Conservation (phyloP, 768 basidiomycete species). For the Boletus vinaceobasis region DNA sequence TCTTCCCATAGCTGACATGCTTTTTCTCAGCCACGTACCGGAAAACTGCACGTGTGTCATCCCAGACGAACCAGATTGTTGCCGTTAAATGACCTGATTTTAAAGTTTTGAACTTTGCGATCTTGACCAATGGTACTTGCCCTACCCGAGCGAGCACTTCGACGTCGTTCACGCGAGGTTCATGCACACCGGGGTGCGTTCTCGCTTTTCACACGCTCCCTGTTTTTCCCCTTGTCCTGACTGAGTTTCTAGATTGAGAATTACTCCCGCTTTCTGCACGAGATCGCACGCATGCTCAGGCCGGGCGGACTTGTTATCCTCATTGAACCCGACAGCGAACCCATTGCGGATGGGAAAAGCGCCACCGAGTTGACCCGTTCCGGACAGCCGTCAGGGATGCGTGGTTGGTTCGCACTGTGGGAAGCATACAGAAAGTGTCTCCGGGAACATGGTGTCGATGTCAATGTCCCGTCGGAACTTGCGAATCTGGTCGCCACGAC, state of each 20-base stretch:
- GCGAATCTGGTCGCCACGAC: conserved; percentile 46
- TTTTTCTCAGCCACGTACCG: conserved; percentile 51
- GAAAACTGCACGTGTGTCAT: conserved; percentile 68
- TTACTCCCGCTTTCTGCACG: conserved; percentile 56
- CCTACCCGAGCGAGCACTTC: conserved; percentile 61
- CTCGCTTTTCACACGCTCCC: conserved; percentile 1
- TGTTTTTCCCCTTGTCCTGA: conserved; percentile 4
- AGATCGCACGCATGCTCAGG: conserved; percentile 63
- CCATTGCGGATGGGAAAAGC: conserved; percentile 44
- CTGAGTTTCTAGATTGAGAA: conserved; percentile 49
- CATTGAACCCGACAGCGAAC: conserved; percentile 58
- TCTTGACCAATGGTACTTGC: conserved; percentile 55
- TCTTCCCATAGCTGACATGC: conserved; percentile 11
- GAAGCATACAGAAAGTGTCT: conserved; percentile 58
- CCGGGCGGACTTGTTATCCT: conserved; percentile 69
- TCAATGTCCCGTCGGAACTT: conserved; percentile 55
- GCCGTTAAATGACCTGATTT: conserved; percentile 1
- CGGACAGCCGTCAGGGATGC: conserved; percentile 37
- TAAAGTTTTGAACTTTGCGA: conserved; percentile 70
- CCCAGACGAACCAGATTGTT: neutral
- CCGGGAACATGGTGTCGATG: conserved; percentile 49
- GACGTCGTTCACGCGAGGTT: conserved; percentile 70
- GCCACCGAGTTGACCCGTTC: conserved; percentile 34
- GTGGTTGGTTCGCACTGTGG: conserved; percentile 65
- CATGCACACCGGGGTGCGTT: conserved; percentile 54